Conservation (phyloP, 2,329 filamentous ascomycete genomes). For the Penicillium janthinellum region DNA sequence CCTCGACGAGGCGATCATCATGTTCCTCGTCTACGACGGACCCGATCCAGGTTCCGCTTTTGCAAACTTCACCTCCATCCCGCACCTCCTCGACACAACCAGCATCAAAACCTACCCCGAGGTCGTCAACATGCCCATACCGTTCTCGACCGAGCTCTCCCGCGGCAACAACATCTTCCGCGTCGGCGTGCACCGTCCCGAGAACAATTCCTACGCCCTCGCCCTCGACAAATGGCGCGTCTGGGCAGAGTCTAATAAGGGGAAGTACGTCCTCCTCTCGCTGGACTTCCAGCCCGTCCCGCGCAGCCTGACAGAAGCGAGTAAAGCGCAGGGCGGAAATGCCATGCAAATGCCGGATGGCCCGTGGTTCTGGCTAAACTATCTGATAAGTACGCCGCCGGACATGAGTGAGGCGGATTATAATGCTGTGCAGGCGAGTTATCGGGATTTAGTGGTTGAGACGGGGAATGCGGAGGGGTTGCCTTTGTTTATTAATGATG, state of each 20-base stretch:
- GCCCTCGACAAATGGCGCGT: conserved; percentile 31
- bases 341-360: conserved; percentile 41
- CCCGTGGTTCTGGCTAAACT: conserved; percentile 37
- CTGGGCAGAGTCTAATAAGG: conserved; percentile 36
- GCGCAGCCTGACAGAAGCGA: conserved; percentile 35
- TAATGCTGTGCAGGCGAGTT: conserved; percentile 33
- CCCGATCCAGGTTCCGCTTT: conserved; percentile 35
- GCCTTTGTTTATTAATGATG: conserved; percentile 36
- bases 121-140: conserved; percentile 39
- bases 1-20: conserved; percentile 35
- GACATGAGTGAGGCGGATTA: conserved; percentile 28
- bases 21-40: conserved; percentile 43
- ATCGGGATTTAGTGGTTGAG: conserved; percentile 32
- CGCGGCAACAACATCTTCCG: conserved; percentile 40
- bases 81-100: conserved; percentile 32
- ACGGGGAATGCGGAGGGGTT: conserved; percentile 31
- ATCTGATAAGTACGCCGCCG: conserved; percentile 30
- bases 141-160: conserved; percentile 30
- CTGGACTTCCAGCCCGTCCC: conserved; percentile 35
- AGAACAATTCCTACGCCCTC: conserved; percentile 24
- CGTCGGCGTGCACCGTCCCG: conserved; percentile 34
- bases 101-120: conserved; percentile 34
- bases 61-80: conserved; percentile 36
- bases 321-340: conserved; percentile 35
- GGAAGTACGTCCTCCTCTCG: conserved; percentile 30